These are phyloP conservation scores for Hypsizygus ulmarius DNA, from an alignment of 1,284 basidiomycete genomes.

Conservation along the genomic window DNA sequence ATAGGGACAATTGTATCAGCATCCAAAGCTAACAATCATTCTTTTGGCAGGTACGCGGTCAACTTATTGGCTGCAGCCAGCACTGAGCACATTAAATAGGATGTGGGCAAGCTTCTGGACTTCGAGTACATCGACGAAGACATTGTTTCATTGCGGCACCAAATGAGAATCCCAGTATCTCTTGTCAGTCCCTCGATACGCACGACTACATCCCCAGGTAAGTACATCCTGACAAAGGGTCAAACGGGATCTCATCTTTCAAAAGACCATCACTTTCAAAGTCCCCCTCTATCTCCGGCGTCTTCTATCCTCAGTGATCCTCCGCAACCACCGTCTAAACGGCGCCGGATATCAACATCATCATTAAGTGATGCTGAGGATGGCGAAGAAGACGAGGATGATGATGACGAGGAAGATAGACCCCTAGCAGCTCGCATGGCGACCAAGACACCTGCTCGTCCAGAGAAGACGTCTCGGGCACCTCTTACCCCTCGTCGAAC, in stretches of 20 bases:
- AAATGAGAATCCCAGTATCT: constrained; percentile 57
- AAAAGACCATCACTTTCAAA: constrained; percentile 32
- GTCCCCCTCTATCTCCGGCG: constrained; percentile 47
- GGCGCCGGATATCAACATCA: constrained; percentile 49
- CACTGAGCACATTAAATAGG: constrained; percentile 41
- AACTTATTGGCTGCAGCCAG: constrained; percentile 1
- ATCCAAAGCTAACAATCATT: background rate
- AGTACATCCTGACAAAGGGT: constrained; percentile 10
- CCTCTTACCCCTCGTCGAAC: constrained; percentile 37
- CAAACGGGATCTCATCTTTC: constrained; percentile 4
- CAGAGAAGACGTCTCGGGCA: constrained; percentile 30
- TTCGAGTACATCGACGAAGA: constrained; percentile 74
- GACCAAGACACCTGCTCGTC: constrained; percentile 29
- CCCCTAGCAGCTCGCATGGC: constrained; percentile 58
- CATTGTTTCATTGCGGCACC: constrained; percentile 68
- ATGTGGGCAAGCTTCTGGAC: constrained; percentile 71
- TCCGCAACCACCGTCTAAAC: constrained; percentile 45
- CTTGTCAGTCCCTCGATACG: constrained; percentile 40
- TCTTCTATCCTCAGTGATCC: constrained; percentile 56
- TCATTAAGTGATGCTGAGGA: constrained; percentile 53
- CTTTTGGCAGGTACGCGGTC: background rate
- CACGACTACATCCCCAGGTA: constrained; percentile 35
- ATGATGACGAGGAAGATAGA: constrained; percentile 54
- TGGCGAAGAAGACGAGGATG: constrained; percentile 50
- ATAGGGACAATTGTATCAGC: constrained; percentile 7